A percentile compares a stretch with the other conserved stretches of the same genome.
These are phyloP conservation scores for Torulaspora globosa DNA, from an alignment of 1,139 yeast genomes.

Conservation along the genomic window DNA sequence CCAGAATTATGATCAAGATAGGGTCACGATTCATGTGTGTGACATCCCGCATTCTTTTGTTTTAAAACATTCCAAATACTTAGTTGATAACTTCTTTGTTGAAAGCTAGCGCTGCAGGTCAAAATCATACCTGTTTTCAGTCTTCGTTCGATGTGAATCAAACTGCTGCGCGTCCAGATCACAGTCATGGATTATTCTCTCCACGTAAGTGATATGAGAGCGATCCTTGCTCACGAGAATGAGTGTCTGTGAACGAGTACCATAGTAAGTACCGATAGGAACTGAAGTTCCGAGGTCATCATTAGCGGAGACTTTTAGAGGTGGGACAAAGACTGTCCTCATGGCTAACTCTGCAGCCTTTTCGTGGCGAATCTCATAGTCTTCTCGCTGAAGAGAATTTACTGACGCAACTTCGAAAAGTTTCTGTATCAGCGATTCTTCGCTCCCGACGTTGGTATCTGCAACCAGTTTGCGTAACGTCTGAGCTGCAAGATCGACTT, in stretches of 20 bases:
- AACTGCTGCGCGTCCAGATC: slow-evolving; percentile 30
- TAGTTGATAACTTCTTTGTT: slow-evolving; percentile 20
- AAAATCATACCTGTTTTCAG: slow-evolving; percentile 20
- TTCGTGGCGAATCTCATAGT: slow-evolving; percentile 13
- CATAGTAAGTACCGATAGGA: slow-evolving; percentile 57
- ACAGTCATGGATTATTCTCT: slow-evolving; percentile 41
- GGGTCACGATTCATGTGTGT: slow-evolving; percentile 15
- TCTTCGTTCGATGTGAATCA: slow-evolving; percentile 22
- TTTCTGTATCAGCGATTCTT: slow-evolving; percentile 45
- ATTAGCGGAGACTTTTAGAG: slow-evolving; percentile 38
- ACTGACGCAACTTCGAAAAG: slow-evolving; percentile 54
- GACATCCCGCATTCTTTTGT: slow-evolving; percentile 27
- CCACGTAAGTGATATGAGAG: slow-evolving; percentile 47
- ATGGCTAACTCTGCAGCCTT: slow-evolving; percentile 46
- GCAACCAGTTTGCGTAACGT: slow-evolving; percentile 43
- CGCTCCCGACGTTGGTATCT: slow-evolving; percentile 33
- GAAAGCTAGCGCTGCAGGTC: slow-evolving; percentile 6
- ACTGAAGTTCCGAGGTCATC: slow-evolving; percentile 37
- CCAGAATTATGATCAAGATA: slow-evolving; percentile 11
- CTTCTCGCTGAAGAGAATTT: slow-evolving; percentile 35
- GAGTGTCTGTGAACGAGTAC: slow-evolving; percentile 87
- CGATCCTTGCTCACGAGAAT: slow-evolving; percentile 50
- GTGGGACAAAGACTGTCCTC: slow-evolving; percentile 70
- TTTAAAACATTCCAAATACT: slow-evolving; percentile 18
- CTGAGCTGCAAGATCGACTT: slow-evolving; percentile 52